Base-by-base conservation (phyloP, 345 rosid genomes). In the Gossypium raimondii region DNA sequence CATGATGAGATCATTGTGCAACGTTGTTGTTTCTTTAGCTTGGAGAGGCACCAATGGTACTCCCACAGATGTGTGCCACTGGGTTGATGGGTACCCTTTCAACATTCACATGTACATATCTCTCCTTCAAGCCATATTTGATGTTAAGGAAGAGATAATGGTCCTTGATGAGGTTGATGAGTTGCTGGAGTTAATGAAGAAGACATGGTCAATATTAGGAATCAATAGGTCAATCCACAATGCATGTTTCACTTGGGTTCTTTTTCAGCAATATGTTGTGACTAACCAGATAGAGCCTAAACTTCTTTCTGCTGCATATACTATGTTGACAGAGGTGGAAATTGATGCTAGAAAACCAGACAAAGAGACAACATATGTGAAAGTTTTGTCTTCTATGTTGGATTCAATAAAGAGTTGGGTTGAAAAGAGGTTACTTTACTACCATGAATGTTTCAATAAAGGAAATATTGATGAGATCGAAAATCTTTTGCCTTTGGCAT, bases 51-150 rank as follows among this genome's bases (percentile, higher is more conserved):
- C 82, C 65, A 84, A 83, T 2, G 92, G 92, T 45, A 75, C 83
- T n/a, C 85, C 92, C 0, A 77, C 90, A 2, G 92, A 90, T 66
- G 86, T 87, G n/a, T 94, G 97, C 55, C 98, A 94, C 44, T 94
- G 99, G 99, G 97, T 97, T 1, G 97, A 94, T 48, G 98, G 98
- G 3, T 94, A 79, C 76, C 98, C 99, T 24, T 85, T 94, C 70
- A 94, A 91, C 73, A 76, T 94, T 3, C 89, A 89, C 82, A 78
- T 93, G 4, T 93, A 94, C 61, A 76, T 80, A 14, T 76, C 87
- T 0, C 82, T 94, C 52, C 89, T 94, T 25, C 91, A 85, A 56
- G 83, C 98, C 9, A 82, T 91, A 60, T 94, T 92, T 48, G 97
- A 94, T 63, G 73, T 85, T 13, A 79, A 92, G 76, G 97, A 94